Base-by-base conservation (phyloP, 2,329 filamentous ascomycete genomes). In the Dactylellina drechsleri region DNA sequence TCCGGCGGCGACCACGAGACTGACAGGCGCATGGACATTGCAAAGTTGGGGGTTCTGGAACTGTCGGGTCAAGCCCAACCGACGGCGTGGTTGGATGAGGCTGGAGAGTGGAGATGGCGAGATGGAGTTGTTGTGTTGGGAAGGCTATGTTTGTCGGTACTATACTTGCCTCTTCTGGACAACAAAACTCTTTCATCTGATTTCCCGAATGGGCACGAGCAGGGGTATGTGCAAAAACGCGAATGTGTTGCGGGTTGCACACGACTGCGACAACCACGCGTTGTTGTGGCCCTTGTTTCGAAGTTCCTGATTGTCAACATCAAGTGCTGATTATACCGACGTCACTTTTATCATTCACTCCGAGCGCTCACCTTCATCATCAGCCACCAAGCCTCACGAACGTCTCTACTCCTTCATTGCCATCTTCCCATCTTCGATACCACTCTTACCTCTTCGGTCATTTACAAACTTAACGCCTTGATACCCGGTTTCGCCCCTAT, bases 231-330 rank as follows among this genome's bases (percentile, higher is more conserved):
- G 45, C 18, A 31, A 45, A 31, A 16, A 49, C 64, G 54, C 47
- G 45, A 36, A 45, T 60, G 62, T 49, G 49, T 58, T 59, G 62
- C 47, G 43, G 1, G 65, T 67, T 18, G 28, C 64, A 59, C 43
- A 67, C 2, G 20, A 3, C 18, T 36, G 31, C 50, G 18, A 7
- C 40, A 50, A 59, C 52, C 50, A 75, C 71, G 71, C 71, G 71
- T 75, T 75, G 71, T 75, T 75, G 71, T 68, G 71, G 36, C 53
- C 43, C 53, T 18, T 47, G 16, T 47, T 18, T 18, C 13, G 5
- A 47, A 2, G 13, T 13, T 6, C 8, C 16, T 23, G n/a, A 18
- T 60, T 31, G 36, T 15, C n/a, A 54, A 57, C 20, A 52, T 40
- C 58, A 40, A 31, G 26, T 36, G n/a, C 50, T 43, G 18, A 40